These are phyloP conservation scores for Sporothrix phasma DNA, from an alignment of 2,329 filamentous ascomycete genomes.

Conservation along the genomic window DNA sequence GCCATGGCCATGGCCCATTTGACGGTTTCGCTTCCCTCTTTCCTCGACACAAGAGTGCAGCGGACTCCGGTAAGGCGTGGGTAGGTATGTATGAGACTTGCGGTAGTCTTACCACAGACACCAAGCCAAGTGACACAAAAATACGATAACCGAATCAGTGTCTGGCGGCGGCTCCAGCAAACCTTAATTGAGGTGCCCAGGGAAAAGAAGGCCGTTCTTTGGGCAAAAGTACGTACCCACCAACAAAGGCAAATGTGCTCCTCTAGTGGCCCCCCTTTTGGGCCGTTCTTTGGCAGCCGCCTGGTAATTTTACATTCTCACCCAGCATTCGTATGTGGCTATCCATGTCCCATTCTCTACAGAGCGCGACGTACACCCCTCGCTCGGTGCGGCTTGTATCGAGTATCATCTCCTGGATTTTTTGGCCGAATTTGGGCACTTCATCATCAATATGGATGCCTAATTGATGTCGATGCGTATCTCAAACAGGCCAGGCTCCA, in stretches of 20 bases:
- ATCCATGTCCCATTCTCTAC: background rate
- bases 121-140: background rate
- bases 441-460: constrained; percentile 6
- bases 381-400: background rate
- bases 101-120: too few species aligned
- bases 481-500: background rate
- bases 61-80: background rate
- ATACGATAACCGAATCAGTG: background rate
- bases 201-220: background rate
- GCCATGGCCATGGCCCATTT: too few species aligned
- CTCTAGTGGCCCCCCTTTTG: too few species aligned
- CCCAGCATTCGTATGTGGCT: background rate
- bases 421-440: background rate
- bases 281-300: too few species aligned
- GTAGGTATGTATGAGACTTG: background rate
- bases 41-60: too few species aligned
- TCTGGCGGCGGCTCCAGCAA: background rate
- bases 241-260: background rate
- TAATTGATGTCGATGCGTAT: background rate
- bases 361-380: too few species aligned
- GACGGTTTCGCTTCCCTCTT: too few species aligned
- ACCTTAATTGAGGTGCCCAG: constrained; percentile 1
- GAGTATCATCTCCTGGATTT: too few species aligned
- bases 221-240: background rate
- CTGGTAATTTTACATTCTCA: constrained; percentile 2